Evolutionary conservation across 257 asterid genomes (phyloP).

Genomic region (Echites panduratus): DNA sequence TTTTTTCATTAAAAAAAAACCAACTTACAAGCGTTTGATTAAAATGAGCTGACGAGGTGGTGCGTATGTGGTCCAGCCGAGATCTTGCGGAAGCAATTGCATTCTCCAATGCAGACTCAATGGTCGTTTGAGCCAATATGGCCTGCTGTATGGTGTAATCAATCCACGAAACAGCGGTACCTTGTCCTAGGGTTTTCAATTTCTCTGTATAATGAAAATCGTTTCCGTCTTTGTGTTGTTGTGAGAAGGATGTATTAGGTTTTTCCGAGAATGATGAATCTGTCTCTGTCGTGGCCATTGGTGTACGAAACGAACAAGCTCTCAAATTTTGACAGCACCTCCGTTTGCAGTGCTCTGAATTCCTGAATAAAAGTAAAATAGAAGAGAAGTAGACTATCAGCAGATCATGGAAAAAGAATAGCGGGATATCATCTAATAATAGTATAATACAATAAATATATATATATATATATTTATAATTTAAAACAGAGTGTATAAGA

Average conservation of each 20-base stretch:
- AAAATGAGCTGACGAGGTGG: constrained; percentile 82
- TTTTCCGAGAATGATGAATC: constrained; percentile 15
- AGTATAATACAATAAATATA: too few relatives aligned
- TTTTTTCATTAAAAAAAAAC: not conserved
- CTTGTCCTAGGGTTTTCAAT: constrained; percentile 23
- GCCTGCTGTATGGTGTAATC: constrained; percentile 77
- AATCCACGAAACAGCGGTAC: constrained; percentile 41
- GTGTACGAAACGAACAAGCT: not conserved
- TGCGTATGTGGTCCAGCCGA: constrained; percentile 60
- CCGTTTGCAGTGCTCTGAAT: not conserved
- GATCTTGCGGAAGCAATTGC: constrained; percentile 61
- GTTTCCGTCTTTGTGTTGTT: not conserved
- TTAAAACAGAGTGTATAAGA: too few relatives aligned
- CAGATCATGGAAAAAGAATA: not conserved
- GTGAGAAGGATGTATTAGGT: constrained; percentile 16
- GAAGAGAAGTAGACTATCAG: not conserved
- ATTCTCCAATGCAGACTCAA: constrained; percentile 44
- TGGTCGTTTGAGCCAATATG: constrained; percentile 44
- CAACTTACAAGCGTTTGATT: constrained; percentile 62
- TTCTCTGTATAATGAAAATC: constrained; percentile 10
- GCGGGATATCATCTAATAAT: too few relatives aligned
- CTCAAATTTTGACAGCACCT: not conserved
- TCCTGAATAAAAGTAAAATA: not conserved
- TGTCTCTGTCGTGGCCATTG: constrained; percentile 22
- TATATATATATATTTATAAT: too few relatives aligned